Percentiles rank a stretch among this genome's conserved stretches.
These are phyloP conservation scores for Mucor mucedo DNA, from an alignment of 371 early-diverging fungal species.

Conservation along the genomic window DNA sequence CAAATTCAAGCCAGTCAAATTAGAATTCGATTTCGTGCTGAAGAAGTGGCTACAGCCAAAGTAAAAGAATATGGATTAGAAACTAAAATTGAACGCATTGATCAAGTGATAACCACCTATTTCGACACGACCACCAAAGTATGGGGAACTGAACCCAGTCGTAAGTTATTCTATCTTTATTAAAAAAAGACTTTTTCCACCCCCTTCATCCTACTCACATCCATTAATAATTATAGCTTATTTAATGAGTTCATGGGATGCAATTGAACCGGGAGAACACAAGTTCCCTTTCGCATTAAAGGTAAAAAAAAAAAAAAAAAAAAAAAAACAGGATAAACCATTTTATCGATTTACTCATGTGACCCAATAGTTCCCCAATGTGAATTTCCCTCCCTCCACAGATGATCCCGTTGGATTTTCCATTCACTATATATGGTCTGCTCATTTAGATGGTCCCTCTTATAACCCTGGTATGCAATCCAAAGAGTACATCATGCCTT, in stretches of 20 bases:
- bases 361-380: conserved; percentile 41
- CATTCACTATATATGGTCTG: conserved; percentile 54
- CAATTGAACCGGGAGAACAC: conserved; percentile 49
- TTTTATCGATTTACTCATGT: neutral
- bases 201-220: too few species aligned
- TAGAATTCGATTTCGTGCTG: conserved; percentile 41
- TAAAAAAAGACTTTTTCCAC: neutral
- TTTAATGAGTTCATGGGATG: conserved; percentile 47
- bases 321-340: neutral
- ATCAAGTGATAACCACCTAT: conserved; percentile 39
- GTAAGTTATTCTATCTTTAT: conserved; percentile 18
- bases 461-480: conserved; percentile 37
- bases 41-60: conserved; percentile 41
- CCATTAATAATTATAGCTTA: conserved; percentile 24
- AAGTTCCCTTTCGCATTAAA: conserved; percentile 59
- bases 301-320: conserved; percentile 25
- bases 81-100: conserved; percentile 33
- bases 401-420: conserved; percentile 40
- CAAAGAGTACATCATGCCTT: conserved; percentile 32
- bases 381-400: conserved; percentile 47
- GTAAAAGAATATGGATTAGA: conserved; percentile 33
- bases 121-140: conserved; percentile 43
- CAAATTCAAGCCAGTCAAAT: conserved; percentile 37
- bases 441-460: conserved; percentile 50
- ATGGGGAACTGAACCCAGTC: conserved; percentile 40